Evolutionary conservation across 768 basidiomycete genomes (phyloP).

Genomic region (Russula foetens): DNA sequence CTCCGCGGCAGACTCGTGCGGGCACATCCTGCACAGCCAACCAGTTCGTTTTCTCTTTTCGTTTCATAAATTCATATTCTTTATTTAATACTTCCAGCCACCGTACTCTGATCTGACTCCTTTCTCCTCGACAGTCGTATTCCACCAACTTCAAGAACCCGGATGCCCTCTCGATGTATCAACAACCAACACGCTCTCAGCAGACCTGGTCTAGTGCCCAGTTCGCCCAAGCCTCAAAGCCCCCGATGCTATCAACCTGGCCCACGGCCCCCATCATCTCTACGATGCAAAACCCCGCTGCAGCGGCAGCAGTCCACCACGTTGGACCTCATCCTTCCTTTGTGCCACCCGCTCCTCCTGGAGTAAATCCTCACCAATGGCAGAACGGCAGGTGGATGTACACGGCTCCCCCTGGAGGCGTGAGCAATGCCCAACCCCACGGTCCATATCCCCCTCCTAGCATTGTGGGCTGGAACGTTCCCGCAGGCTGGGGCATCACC

Average conservation of each 20-base stretch:
- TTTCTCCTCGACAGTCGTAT: background rate
- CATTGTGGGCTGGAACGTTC: conserved; percentile 16
- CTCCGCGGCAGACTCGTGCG: conserved; percentile 1
- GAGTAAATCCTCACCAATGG: conserved; percentile 20
- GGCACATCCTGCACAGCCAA: background rate
- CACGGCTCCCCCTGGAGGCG: background rate
- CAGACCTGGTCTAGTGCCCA: conserved; percentile 12
- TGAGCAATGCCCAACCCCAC: background rate
- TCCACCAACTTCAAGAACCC: background rate
- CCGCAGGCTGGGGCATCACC: conserved; percentile 16
- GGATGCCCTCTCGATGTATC: conserved; percentile 17
- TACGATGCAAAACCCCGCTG: background rate
- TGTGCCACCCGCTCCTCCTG: conserved; percentile 18
- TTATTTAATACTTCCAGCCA: background rate
- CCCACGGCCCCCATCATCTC: conserved; percentile 15
- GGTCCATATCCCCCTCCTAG: conserved; percentile 11
- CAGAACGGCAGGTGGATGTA: conserved; percentile 20
- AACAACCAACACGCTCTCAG: conserved; percentile 9
- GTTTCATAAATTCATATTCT: background rate
- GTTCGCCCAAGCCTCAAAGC: conserved; percentile 9
- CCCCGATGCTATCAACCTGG: conserved; percentile 11
- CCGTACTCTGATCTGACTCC: background rate
- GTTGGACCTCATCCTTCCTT: background rate
- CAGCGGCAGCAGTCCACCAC: background rate
- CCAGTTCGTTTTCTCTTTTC: background rate